phyloP scores from a whole-genome alignment of 2,329 filamentous ascomycete genomes.

The Fusarium cicatricum region DNA sequence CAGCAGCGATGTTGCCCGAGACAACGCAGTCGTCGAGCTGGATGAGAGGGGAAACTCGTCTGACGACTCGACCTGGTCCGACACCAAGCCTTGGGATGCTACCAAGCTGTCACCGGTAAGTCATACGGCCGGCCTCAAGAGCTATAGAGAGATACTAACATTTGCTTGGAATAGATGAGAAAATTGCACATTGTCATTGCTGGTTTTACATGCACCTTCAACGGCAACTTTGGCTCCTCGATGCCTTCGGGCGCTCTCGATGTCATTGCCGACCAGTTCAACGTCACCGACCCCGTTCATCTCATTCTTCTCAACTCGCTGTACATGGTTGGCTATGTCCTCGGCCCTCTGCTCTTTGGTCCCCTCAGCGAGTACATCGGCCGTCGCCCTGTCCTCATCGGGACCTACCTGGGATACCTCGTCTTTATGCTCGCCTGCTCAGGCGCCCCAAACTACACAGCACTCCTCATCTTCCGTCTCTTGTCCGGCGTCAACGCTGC shows the following conservation, averaged over 20 bases:
- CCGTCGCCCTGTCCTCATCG: conserved; percentile 45
- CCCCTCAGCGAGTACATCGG: conserved; percentile 49
- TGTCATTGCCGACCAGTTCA: conserved; percentile 44
- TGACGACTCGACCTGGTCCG: conserved; percentile 31
- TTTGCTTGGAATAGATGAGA: conserved; percentile 22
- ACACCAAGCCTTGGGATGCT: conserved; percentile 37
- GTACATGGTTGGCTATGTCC: conserved; percentile 48
- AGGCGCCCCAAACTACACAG: conserved; percentile 53
- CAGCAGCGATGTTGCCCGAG: conserved; percentile 10
- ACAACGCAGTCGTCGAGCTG: conserved; percentile 3
- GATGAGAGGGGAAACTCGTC: conserved; percentile 27
- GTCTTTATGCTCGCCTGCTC: conserved; percentile 48
- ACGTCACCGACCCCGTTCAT: conserved; percentile 37
- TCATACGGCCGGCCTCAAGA: not conserved
- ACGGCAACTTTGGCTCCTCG: conserved; percentile 48
- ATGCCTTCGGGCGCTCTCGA: conserved; percentile 49
- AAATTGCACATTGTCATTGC: conserved; percentile 48
- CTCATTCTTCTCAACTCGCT: conserved; percentile 48
- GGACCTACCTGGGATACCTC: conserved; percentile 47
- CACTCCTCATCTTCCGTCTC: conserved; percentile 53
- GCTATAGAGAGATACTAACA: conserved; percentile 5
- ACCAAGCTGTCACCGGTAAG: conserved; percentile 45
- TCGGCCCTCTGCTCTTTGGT: conserved; percentile 47
- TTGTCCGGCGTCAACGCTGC: conserved; percentile 46
- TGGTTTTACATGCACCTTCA: conserved; percentile 49